Evolutionary conservation across 441 rosid genomes (phyloP).

Genomic region (Erysimum cheiri): DNA sequence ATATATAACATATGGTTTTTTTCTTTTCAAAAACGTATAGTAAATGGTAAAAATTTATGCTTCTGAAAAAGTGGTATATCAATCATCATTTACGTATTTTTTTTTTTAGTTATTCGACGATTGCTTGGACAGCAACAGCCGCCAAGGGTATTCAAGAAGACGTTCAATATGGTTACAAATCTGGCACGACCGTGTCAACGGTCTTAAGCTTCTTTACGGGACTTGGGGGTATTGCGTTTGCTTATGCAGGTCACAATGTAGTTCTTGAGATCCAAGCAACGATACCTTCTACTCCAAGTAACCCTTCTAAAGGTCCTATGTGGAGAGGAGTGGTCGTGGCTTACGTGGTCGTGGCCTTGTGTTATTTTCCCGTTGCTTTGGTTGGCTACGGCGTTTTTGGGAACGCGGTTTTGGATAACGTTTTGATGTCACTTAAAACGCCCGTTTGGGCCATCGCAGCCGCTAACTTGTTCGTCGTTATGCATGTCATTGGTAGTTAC

Average conservation of each 20-base stretch:
- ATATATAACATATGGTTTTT: neutral
- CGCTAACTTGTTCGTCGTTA: slow-evolving; percentile 65
- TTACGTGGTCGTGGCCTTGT: slow-evolving; percentile 60
- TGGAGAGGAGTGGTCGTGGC: slow-evolving; percentile 66
- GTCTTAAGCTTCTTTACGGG: slow-evolving; percentile 59
- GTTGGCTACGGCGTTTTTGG: slow-evolving; percentile 61
- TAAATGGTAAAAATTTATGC: neutral
- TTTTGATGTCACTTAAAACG: slow-evolving; percentile 55
- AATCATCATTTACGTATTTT: neutral
- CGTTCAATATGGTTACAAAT: slow-evolving; percentile 53
- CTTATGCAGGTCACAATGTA: slow-evolving; percentile 71
- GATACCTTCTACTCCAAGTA: slow-evolving; percentile 63
- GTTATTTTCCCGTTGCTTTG: slow-evolving; percentile 72
- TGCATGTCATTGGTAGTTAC: slow-evolving; percentile 73
- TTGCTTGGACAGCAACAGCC: slow-evolving; percentile 54
- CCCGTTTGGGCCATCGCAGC: slow-evolving; percentile 66
- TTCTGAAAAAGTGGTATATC: neutral
- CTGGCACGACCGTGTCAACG: slow-evolving; percentile 42
- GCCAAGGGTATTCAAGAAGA: slow-evolving; percentile 52
- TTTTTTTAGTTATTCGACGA: slow-evolving; percentile 59
- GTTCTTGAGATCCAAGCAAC: slow-evolving; percentile 78
- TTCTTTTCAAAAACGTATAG: neutral
- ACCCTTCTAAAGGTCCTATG: slow-evolving; percentile 70
- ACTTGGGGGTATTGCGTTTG: slow-evolving; percentile 67
- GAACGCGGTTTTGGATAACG: slow-evolving; percentile 55